phyloP scores from a whole-genome alignment of 164 flowering plant genomes.

The Houttuynia cordata region DNA sequence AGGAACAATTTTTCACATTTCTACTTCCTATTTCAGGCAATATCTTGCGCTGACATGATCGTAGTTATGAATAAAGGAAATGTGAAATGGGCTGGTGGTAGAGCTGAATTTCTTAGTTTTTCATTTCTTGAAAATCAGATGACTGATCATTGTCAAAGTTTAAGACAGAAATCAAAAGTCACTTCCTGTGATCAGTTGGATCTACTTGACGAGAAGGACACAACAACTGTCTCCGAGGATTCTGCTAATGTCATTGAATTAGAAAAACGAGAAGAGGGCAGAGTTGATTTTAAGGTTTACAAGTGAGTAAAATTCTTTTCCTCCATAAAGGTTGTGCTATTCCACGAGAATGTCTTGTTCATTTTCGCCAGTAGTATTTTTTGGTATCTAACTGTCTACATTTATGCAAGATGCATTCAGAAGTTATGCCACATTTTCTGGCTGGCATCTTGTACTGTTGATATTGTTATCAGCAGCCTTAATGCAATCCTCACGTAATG shows the following conservation, averaged over 20 bases:
- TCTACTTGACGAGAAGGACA: constrained; percentile 14
- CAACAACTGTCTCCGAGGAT: constrained; percentile 17
- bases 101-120: constrained; percentile 35
- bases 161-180: constrained; percentile 10
- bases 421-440: constrained; percentile 68
- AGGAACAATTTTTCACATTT: not conserved
- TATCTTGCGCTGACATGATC: constrained; percentile 64
- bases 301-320: constrained; percentile 34
- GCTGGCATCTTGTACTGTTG: constrained; percentile 47
- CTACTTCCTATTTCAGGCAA: constrained; percentile 39
- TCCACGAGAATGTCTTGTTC: not conserved
- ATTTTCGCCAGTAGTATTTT: not conserved
- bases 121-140: constrained; percentile 25
- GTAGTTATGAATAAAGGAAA: constrained; percentile 77
- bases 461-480: constrained; percentile 67
- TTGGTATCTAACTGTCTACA: not conserved
- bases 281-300: constrained; percentile 57
- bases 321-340: not conserved
- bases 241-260: constrained; percentile 32
- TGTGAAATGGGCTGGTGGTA: constrained; percentile 63
- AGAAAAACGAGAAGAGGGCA: constrained; percentile 74
- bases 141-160: constrained; percentile 14
- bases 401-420: constrained; percentile 29
- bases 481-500: constrained; percentile 98
- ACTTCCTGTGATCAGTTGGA: constrained; percentile 4